Conservation (phyloP, 495 filamentous ascomycete genomes). For the Rusavskia elegans region DNA sequence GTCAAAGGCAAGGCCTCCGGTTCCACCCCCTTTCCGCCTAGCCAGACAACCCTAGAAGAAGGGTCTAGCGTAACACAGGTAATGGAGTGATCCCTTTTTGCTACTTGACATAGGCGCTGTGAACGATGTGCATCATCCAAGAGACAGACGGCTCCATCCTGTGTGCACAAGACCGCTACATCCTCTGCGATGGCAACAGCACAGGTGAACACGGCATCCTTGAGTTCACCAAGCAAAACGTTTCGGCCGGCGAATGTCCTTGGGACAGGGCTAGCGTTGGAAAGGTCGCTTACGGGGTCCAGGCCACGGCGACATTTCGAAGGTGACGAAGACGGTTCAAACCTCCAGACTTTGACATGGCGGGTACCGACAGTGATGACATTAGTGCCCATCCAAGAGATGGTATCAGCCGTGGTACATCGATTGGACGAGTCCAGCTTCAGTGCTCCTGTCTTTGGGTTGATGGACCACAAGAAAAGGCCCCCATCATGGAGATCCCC, state of each 20-base stretch:
- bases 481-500: constrained; percentile 87
- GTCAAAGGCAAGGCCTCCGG: constrained; percentile 7
- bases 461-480: constrained; percentile 79
- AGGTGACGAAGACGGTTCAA: constrained; percentile 45
- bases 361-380: constrained; percentile 67
- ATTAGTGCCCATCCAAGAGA: constrained; percentile 71
- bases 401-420: constrained; percentile 65
- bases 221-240: constrained; percentile 37
- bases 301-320: constrained; percentile 29
- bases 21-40: constrained; percentile 29
- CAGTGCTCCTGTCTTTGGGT: constrained; percentile 66
- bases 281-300: constrained; percentile 21
- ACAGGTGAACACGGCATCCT: constrained; percentile 70
- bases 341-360: constrained; percentile 86
- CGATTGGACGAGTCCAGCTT: constrained; percentile 84
- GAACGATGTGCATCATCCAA: constrained; percentile 62
- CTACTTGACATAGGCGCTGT: constrained; percentile 48
- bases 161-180: constrained; percentile 32
- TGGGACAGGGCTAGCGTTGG: constrained; percentile 26
- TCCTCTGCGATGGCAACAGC: constrained; percentile 55
- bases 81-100: constrained; percentile 44
- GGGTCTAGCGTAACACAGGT: constrained; percentile 45
- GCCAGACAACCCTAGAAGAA: constrained; percentile 31
- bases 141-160: constrained; percentile 31
- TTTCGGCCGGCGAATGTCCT: constrained; percentile 45